Evolutionary conservation across 208 protist species (phyloP), one percentile per base, ranked within the genome.

Genomic region (Trypanosoma platydactyli): DNA sequence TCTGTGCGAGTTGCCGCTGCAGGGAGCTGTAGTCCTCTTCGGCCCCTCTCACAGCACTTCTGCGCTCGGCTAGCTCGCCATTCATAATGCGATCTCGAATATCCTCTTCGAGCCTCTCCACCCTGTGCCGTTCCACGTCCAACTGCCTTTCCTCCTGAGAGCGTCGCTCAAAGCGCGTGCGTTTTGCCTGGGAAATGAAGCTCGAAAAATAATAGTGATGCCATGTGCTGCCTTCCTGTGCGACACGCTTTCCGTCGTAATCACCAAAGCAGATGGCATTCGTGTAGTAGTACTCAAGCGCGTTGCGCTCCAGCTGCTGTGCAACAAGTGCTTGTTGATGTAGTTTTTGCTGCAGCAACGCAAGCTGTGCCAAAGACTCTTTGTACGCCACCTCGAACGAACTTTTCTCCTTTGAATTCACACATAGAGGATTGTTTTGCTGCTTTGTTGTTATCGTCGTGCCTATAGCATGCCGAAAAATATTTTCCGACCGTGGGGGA

Each of bases 251-350:
- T 18, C 55, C 69, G 30, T 62, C 61, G 41, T 68, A 52, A 35
- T 42, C 67, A 38, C 88, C 77, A 61, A 77, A 77, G 45, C 64
- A 64, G 20, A 88, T 72, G 44, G 38, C 56, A 53, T 88, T 66
- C 5, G 73, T 62, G 71, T 86, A 88, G 68, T 91, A 91, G 53
- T 84, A 88, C 9, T 82, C 75, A 18, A 91, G 44, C 6, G 80
- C 75, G 30, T 67, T 76, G 3, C 62, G 66, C 51, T 92, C 86
- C 15, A 92, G 51, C 0, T 66, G 55, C 4, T 41, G 30, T 18
- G 60, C 42, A 22, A 12, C 44, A 4, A 46, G 35, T 11, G 68
- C 5, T 38, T 68, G 56, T 38, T 63, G 41, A 44, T 44, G 38
- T 12, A 73, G 27, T 15, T 70, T 68, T 35, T 59, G 29, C 63